Evolutionary conservation across 495 filamentous ascomycete species (phyloP), one percentile per base, ranked within the genome.

Genomic region (Xylaria castorea): DNA sequence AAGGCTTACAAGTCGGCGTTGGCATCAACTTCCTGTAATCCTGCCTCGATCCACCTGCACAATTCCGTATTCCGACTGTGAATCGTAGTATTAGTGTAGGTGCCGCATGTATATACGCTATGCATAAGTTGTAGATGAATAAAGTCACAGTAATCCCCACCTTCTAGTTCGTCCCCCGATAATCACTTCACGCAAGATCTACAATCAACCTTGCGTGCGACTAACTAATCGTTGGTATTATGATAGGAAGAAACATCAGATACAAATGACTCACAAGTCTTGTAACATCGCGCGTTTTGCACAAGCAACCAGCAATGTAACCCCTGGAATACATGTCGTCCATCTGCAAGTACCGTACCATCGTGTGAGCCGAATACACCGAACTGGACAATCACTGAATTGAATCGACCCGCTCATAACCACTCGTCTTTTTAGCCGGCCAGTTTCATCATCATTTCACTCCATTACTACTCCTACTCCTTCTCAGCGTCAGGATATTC

Each of bases 1-100:
- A 99, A 83, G 96, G 96, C 11, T 74, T 99, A 74, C 92, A 94
- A 78, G 90, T 99, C 77, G 96, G 96, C 16, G 92, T 99, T 42
- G 96, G 96, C 34, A 94, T 98, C 74, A 97, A 90, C 79, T 97
- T 98, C 80, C 82, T 98, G 82, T 99, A 91, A 70, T 55, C 22
- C 12, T 42, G 0, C 11, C 16, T 34, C 34, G 36, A 57, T 53
- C 1, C 22, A 12, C 34, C 3, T 14, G n/a, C 5, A 16, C 36
- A 46, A 5, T 27, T 34, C 22, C 18, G 22, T 20, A 9, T 11
- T 4, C 20, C 8, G 5, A 46, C 30, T 57, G 44, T 53, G 22
- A 22, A 69, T 2, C 27, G 50, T 12, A 25, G 46, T 32, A 53
- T 25, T 53, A 20, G 44, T 48, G 18, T 57, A 32, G 20, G 20